These are phyloP conservation scores for Aphanomyces invadans DNA, from an alignment of 352 stramenopile species.

Conservation along the genomic window DNA sequence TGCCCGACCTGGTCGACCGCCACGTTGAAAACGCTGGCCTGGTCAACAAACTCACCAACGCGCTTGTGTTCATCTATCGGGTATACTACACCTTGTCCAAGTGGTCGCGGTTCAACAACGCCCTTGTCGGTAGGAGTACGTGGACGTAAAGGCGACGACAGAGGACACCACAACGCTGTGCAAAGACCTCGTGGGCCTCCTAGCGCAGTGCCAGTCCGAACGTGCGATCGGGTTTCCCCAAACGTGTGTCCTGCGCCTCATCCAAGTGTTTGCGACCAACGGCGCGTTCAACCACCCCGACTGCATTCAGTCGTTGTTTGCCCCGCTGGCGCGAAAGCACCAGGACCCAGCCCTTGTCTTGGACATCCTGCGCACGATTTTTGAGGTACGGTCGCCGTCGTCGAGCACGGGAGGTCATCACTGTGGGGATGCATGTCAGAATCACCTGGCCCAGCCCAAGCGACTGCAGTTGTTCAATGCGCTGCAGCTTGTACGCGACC, in stretches of 20 bases:
- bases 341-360: conserved; percentile 13
- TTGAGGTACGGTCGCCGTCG: too few species aligned
- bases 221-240: conserved; percentile 14
- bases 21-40: conserved; percentile 1
- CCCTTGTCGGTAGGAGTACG: conserved; percentile 22
- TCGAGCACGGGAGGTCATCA: too few species aligned
- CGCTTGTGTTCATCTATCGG: conserved; percentile 17
- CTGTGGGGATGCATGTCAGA: background rate
- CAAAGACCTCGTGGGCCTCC: background rate
- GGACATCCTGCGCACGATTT: conserved; percentile 3
- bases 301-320: conserved; percentile 4
- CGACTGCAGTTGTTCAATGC: background rate
- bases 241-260: conserved; percentile 16
- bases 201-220: conserved; percentile 13
- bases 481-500: background rate
- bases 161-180: background rate
- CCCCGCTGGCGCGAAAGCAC: conserved; percentile 10
- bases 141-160: background rate
- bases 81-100: too few species aligned
- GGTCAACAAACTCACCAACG: conserved; percentile 19
- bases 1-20: conserved; percentile 9
- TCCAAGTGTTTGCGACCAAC: conserved; percentile 15
- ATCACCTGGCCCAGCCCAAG: conserved; percentile 10
- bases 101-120: too few species aligned
- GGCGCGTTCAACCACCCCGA: background rate